Percentiles rank a stretch among this genome's conserved stretches.
Conservation (phyloP, 176 grass and related monocot species). For the Carex littledalei region DNA sequence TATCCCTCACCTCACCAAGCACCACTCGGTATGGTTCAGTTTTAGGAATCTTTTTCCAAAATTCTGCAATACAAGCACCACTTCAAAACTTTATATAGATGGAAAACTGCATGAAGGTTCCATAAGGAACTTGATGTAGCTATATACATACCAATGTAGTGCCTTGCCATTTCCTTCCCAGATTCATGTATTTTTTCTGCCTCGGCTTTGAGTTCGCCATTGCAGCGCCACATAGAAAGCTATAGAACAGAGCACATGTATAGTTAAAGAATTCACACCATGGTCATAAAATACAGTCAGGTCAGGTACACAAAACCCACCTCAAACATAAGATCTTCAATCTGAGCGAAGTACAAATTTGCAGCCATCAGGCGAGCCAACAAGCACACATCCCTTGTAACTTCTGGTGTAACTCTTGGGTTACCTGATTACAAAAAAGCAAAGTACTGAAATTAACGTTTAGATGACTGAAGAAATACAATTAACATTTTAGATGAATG, state of each 20-base stretch:
- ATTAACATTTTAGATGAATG: background rate
- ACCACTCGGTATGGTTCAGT: slow-evolving; percentile 98
- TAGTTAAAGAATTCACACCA: background rate
- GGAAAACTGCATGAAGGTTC: background rate
- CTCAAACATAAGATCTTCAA: slow-evolving; percentile 99
- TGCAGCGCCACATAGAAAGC: slow-evolving; percentile 99
- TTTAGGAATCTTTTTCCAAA: slow-evolving; percentile 92
- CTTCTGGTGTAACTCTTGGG: slow-evolving; percentile 92
- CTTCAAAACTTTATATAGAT: slow-evolving; percentile 14
- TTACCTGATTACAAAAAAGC: slow-evolving; percentile 65
- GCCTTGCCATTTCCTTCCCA: slow-evolving; percentile 64
- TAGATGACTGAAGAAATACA: background rate
- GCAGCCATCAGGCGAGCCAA: slow-evolving; percentile 96
- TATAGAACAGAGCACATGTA: slow-evolving; percentile 32
- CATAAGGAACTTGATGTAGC: background rate
- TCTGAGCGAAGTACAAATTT: slow-evolving; percentile 91
- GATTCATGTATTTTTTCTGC: slow-evolving; percentile 65
- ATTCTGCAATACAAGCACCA: slow-evolving; percentile 50
- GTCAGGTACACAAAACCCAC: slow-evolving; percentile 26
- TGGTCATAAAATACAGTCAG: background rate
- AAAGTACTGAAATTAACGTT: slow-evolving; percentile 11
- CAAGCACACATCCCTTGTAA: slow-evolving; percentile 98
- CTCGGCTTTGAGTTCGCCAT: slow-evolving; percentile 56
- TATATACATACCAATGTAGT: slow-evolving; percentile 76
- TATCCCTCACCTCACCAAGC: slow-evolving; percentile 93